Conservation (phyloP, 805 yeast species). For the Debaryomyces hansenii region DNA sequence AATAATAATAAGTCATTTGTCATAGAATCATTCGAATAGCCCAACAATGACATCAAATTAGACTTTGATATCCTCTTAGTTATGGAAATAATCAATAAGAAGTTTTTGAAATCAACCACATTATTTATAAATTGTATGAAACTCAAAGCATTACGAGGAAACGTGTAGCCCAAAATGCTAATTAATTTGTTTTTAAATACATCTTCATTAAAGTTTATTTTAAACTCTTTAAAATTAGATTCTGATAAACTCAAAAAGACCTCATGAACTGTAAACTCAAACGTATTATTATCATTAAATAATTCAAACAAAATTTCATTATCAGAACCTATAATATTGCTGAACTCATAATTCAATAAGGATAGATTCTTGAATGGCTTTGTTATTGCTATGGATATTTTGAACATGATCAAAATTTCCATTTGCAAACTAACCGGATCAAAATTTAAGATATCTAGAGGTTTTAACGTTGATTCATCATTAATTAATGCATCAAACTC, state of each 20-base stretch:
- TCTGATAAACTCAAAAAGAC: constrained; percentile 21
- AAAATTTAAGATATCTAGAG: background rate
- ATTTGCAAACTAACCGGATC: constrained; percentile 11
- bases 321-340: background rate
- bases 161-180: constrained; percentile 14
- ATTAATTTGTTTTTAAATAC: constrained; percentile 8
- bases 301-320: constrained; percentile 13
- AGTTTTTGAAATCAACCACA: constrained; percentile 30
- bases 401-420: constrained; percentile 23
- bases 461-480: constrained; percentile 1
- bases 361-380: constrained; percentile 30
- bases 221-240: constrained; percentile 18
- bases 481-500: constrained; percentile 18
- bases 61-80: constrained; percentile 21
- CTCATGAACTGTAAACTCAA: constrained; percentile 15
- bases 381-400: constrained; percentile 22
- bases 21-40: constrained; percentile 19
- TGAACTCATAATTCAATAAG: constrained; percentile 14
- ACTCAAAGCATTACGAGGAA: constrained; percentile 11
- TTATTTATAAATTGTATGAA: background rate
- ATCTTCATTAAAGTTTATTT: constrained; percentile 4
- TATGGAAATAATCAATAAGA: constrained; percentile 27
- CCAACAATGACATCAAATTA: constrained; percentile 26
- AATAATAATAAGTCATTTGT: constrained; percentile 22
- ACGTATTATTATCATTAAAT: constrained; percentile 12